These are phyloP conservation scores for Polygonum maritimum DNA, from an alignment of 148 eudicot species.

Conservation along the genomic window DNA sequence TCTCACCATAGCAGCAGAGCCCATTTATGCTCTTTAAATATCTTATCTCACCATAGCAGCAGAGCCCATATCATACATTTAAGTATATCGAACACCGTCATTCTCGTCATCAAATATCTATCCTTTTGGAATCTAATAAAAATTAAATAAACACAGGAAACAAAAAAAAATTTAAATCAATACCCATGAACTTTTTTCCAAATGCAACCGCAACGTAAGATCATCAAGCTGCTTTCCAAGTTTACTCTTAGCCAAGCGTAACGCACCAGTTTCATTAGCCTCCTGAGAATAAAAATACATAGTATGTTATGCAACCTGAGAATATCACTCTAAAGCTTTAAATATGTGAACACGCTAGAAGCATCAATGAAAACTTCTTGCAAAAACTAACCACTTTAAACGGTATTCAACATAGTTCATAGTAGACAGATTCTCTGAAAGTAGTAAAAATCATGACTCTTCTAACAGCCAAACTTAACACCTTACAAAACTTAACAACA, in stretches of 20 bases:
- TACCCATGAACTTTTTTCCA: constrained; percentile 92
- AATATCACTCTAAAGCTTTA: not conserved
- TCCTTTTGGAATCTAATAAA: not conserved
- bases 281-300: constrained; percentile 37
- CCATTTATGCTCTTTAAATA: not conserved
- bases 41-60: not conserved
- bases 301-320: not conserved
- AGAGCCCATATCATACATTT: not conserved
- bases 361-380: not conserved
- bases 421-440: not conserved
- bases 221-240: constrained; percentile 96
- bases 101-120: not conserved
- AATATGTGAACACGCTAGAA: not conserved
- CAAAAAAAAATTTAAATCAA: too few species aligned
- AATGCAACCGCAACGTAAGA: constrained; percentile 75
- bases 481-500: not conserved
- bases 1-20: too few species aligned
- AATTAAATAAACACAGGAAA: not conserved
- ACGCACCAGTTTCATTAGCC: constrained; percentile 98
- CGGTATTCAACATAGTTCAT: not conserved
- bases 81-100: not conserved
- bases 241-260: constrained; percentile 83
- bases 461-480: not conserved
- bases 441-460: not conserved
- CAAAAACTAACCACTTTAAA: not conserved